phyloP scores from a whole-genome alignment of 306 rosid genomes.

The Cyamopsis tetragonoloba region DNA sequence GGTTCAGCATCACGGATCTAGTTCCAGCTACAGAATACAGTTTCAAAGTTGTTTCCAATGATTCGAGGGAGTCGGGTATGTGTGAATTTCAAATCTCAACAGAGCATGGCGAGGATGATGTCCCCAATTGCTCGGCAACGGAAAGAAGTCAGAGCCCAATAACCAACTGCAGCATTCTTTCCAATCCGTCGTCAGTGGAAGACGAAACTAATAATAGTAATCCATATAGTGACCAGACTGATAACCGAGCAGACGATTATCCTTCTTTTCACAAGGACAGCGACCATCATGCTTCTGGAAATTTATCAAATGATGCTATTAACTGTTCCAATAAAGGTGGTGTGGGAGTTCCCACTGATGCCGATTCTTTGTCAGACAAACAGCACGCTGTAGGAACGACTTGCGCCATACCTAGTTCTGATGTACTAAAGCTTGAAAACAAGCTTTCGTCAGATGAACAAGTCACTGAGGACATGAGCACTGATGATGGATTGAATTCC shows the following conservation, averaged over 20 bases:
- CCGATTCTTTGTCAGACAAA: constrained; percentile 59
- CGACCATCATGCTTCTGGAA: constrained; percentile 39
- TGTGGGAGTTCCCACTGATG: constrained; percentile 37
- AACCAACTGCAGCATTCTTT: constrained; percentile 85
- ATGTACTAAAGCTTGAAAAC: constrained; percentile 40
- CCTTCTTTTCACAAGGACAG: constrained; percentile 48
- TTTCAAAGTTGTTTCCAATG: constrained; percentile 59
- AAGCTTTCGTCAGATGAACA: constrained; percentile 48
- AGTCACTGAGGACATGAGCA: constrained; percentile 57
- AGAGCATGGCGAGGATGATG: constrained; percentile 51
- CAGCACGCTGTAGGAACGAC: constrained; percentile 36
- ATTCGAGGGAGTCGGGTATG: constrained; percentile 30
- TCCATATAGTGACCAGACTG: constrained; percentile 55
- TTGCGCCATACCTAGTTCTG: constrained; percentile 40
- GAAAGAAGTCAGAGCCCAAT: constrained; percentile 88
- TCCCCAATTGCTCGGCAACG: constrained; percentile 46
- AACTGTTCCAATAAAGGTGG: constrained; percentile 37
- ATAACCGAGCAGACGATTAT: constrained; percentile 52
- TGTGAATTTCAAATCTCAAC: constrained; percentile 69
- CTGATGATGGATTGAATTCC: constrained; percentile 53
- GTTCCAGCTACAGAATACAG: constrained; percentile 68
- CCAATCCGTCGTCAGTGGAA: constrained; percentile 93
- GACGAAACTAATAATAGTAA: constrained; percentile 81
- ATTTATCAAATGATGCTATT: constrained; percentile 43
- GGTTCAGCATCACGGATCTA: constrained; percentile 51